phyloP scores from a whole-genome alignment of 495 filamentous ascomycete species.

The Chaetomium cochliodes region DNA sequence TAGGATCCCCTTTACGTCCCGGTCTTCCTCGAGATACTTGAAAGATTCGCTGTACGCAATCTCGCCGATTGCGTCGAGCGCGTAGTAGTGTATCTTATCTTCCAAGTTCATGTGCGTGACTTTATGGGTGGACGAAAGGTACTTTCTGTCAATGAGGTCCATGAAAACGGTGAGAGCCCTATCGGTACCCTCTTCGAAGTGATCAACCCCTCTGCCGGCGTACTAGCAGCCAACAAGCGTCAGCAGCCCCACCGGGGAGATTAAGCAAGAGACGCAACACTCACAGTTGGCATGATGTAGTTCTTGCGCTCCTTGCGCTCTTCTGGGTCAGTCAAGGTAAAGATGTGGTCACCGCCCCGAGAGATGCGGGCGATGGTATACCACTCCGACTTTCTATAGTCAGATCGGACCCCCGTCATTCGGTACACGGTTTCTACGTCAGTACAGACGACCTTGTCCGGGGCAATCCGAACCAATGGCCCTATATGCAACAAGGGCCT shows the following conservation, averaged over 20 bases:
- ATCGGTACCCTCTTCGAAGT: constrained; percentile 50
- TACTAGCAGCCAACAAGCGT: constrained; percentile 19
- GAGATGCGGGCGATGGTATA: constrained; percentile 45
- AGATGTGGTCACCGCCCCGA: constrained; percentile 42
- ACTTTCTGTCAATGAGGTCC: constrained; percentile 46
- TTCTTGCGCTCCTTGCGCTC: constrained; percentile 34
- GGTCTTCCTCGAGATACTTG: constrained; percentile 59
- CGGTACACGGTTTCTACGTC: constrained; percentile 45
- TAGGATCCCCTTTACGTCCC: constrained; percentile 57
- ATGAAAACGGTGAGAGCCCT: constrained; percentile 45
- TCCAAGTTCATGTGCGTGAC: constrained; percentile 47
- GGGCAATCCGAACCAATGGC: constrained; percentile 32
- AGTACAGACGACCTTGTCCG: constrained; percentile 31
- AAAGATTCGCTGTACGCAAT: constrained; percentile 62
- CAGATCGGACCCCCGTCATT: constrained; percentile 40
- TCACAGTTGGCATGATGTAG: constrained; percentile 35
- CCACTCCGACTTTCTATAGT: constrained; percentile 44
- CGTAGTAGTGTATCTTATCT: constrained; percentile 52
- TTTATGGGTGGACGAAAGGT: constrained; percentile 47
- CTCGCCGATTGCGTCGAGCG: constrained; percentile 65
- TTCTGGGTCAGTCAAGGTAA: constrained; percentile 32
- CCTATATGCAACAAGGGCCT: constrained; percentile 18
- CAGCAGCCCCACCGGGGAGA: background rate
- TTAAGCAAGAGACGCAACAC: background rate
- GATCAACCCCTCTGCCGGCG: constrained; percentile 43